Conservation (phyloP, 495 filamentous ascomycete species). For the Penicillium soppii region DNA sequence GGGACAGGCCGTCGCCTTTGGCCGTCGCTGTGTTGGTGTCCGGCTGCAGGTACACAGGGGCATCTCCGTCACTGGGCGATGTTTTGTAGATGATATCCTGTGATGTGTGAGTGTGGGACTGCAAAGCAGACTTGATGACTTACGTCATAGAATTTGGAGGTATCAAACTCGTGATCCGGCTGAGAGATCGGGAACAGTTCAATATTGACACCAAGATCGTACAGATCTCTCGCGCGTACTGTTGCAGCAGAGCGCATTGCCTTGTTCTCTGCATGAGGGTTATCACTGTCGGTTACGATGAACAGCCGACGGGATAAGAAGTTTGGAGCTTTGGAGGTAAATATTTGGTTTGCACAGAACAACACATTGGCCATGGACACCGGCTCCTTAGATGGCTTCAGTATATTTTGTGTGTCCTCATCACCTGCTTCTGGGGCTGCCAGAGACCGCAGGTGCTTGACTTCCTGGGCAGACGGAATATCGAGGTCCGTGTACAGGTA, state of each 20-base stretch:
- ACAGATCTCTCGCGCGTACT: constrained; percentile 89
- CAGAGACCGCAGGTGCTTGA: constrained; percentile 71
- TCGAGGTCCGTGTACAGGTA: constrained; percentile 90
- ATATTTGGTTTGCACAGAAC: constrained; percentile 94
- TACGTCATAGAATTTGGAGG: constrained; percentile 90
- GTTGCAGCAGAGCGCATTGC: constrained; percentile 69
- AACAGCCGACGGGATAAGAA: constrained; percentile 91
- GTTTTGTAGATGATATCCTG: constrained; percentile 79
- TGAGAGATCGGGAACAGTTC: constrained; percentile 91
- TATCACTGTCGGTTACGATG: constrained; percentile 92
- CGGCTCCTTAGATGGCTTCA: constrained; percentile 66
- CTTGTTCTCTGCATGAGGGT: constrained; percentile 75
- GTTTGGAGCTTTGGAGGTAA: constrained; percentile 92
- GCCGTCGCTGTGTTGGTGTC: constrained; percentile 49
- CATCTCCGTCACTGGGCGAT: constrained; percentile 64
- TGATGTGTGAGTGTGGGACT: background rate
- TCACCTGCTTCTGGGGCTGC: constrained; percentile 74
- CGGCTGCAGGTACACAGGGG: constrained; percentile 52
- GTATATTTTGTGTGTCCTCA: constrained; percentile 56
- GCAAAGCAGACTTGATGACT: constrained; percentile 7
- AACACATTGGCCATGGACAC: constrained; percentile 87
- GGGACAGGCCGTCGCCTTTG: constrained; percentile 70
- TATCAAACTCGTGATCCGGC: constrained; percentile 73
- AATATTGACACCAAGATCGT: constrained; percentile 89
- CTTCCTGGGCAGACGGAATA: constrained; percentile 80